Base-by-base conservation (phyloP, 2,329 filamentous ascomycete species). In the Camptophora hylomeconis region DNA sequence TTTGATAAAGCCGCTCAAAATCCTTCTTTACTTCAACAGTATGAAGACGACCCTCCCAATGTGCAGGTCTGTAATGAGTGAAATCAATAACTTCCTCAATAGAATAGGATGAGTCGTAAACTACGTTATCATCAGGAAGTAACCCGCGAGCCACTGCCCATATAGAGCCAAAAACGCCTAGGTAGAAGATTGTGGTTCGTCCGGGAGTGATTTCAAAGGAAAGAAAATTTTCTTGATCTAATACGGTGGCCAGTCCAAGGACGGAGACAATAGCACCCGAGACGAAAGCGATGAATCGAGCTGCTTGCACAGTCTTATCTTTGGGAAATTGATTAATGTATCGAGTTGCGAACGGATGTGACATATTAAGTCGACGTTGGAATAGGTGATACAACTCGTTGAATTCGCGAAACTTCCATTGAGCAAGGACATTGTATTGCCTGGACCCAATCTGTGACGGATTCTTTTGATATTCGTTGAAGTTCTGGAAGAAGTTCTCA, bases 381-480 rank as follows among this genome's bases (percentile, higher is more conserved):
- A 95, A 98, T 2, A 95, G 66, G 53, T 98, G 89, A 32, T 79
- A 78, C 1, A 98, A 66, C 53, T 98, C 89, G 47, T 98, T 98
- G 65, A 95, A 98, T 51, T 95, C 87, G 26, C 89, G 77, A 39
- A 98, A 94, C 47, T 94, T 95, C 89, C 89, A 98, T 51, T 93
- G 80, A 0, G 89, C 89, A 28, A 93, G 69, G 1, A 84, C 81
- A 0, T 87, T 95, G 50, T 94, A 98, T 41, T 84, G 77, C 21
- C 89, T 75, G 10, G 83, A 78, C n/a, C 81, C 80, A 20, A 93
- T 70, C 38, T 84, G 76, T 1, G 82, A 75, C 0, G 83, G 87
- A 38, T 94, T 92, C 48, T 86, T 92, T 55, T 93, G 84, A 49
- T 92, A 94, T 61, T 98, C 87, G 46, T 89, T 89, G 53, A 94